Evolutionary conservation across 208 protist genomes (phyloP).

Genomic region (Leishmania tropica): DNA sequence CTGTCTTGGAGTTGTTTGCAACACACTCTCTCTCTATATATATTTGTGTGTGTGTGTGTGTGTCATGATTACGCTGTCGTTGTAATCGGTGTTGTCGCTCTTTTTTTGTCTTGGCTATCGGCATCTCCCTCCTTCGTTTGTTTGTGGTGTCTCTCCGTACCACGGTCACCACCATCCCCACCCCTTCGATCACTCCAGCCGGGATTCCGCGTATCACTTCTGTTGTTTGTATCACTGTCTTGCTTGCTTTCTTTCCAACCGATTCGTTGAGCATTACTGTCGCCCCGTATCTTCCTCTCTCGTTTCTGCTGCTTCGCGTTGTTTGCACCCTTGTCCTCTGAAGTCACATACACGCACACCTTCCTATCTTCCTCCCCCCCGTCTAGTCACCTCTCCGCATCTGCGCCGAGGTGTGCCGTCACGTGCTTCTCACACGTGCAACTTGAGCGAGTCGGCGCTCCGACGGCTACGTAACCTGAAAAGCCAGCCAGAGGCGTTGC

Average conservation of each 20-base stretch:
- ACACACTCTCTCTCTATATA: background rate
- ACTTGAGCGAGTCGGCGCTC: background rate
- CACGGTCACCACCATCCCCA: background rate
- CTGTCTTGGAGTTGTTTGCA: background rate
- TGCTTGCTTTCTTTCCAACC: background rate
- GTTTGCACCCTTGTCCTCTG: background rate
- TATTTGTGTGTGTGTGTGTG: background rate
- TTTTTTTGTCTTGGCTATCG: constrained; percentile 6
- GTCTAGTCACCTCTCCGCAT: background rate
- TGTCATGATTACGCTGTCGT: background rate
- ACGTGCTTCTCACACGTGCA: background rate
- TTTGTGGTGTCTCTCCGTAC: background rate
- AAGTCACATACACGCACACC: background rate
- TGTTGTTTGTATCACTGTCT: constrained; percentile 2
- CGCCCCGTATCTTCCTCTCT: background rate
- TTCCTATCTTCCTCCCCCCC: background rate
- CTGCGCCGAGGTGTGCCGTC: background rate
- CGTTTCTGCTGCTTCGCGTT: background rate
- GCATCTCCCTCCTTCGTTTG: background rate
- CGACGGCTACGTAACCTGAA: background rate
- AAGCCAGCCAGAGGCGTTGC: background rate
- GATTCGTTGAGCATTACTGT: background rate
- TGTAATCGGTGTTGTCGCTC: constrained; percentile 2
- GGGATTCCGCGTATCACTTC: background rate
- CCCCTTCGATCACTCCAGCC: background rate